phyloP scores from a whole-genome alignment of 2,329 filamentous ascomycete species.

The Neonectria punicea region DNA sequence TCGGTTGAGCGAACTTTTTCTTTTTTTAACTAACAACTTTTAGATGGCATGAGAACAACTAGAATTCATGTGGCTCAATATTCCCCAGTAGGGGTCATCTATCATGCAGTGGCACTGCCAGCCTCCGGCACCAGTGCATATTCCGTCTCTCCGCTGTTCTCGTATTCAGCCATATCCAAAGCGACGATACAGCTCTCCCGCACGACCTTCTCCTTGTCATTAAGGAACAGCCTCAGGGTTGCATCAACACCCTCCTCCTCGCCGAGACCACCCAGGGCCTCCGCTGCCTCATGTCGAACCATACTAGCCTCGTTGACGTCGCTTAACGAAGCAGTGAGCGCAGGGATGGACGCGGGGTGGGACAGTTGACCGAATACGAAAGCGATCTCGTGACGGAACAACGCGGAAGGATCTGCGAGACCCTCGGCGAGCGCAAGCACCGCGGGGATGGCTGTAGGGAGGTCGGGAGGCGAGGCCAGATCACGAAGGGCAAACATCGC shows the following conservation, averaged over 20 bases:
- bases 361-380: constrained; percentile 98
- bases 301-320: constrained; percentile 88
- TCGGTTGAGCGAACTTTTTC: constrained; percentile 27
- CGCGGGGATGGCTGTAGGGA: constrained; percentile 89
- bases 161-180: constrained; percentile 97
- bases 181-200: constrained; percentile 95
- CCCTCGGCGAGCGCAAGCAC: constrained; percentile 87
- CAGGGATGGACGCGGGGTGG: constrained; percentile 96
- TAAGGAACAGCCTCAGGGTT: constrained; percentile 81
- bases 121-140: constrained; percentile 88
- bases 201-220: constrained; percentile 93
- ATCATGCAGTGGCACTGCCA: constrained; percentile 54
- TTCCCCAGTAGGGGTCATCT: constrained; percentile 28
- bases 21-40: constrained; percentile 40
- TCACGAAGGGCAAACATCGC: constrained; percentile 98
- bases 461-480: constrained; percentile 90
- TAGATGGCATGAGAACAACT: constrained; percentile 71
- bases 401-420: constrained; percentile 84
- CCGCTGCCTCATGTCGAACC: constrained; percentile 97
- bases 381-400: constrained; percentile 97
- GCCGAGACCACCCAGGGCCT: constrained; percentile 92
- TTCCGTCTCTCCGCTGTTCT: constrained; percentile 87
- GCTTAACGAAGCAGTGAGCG: constrained; percentile 80
- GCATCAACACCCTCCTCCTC: constrained; percentile 94
- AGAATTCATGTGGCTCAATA: constrained; percentile 37